Base-by-base conservation (phyloP, 2,329 filamentous ascomycete species). In the Biscogniauxia sp. region DNA sequence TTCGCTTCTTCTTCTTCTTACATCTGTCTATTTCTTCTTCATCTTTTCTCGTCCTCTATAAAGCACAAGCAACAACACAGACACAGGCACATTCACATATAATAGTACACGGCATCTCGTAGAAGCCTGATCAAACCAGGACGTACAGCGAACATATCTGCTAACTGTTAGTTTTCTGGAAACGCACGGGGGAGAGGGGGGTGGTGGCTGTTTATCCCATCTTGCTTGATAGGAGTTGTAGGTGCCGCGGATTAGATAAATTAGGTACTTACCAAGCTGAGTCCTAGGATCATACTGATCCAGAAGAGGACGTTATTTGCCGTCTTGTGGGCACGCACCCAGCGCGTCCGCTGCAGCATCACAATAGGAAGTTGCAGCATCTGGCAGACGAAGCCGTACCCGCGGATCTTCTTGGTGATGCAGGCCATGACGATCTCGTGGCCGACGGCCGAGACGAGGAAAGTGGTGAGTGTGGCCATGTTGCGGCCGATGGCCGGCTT, bases 361-460 rank as follows among this genome's bases (percentile, higher is more conserved):
- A 98, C 91, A 67, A 98, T 95, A 0, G 95, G 95, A 68, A 98
- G 84, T 80, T 99, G 95, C 64, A 96, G 79, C 95, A 99, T 98
- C 87, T 97, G 95, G 64, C 92, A 90, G 20, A 96, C 72, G 73
- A 97, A 96, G 9, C 94, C 95, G 72, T 98, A 99, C 13, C 95
- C 95, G 45, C 95, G 82, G 53, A 98, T 82, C 79, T 99, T 98
- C 81, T 97, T 94, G 25, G 93, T 97, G 74, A 99, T 98, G 75
- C 94, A 98, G 7, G 91, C 93, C 91, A 99, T 96, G 70, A 99
- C 91, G 60, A 99, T 84, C 76, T 99, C 95, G 73, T 98, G 95
- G 17, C 92, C 93, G 20, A 96, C 73, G 41, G 95, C 92, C 61
- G 89, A 93, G 70, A 98, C 90, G 60, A 98, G 78, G 72, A 99